Base-by-base conservation (phyloP, 2,329 filamentous ascomycete species). In the Pestalotiopsis sp. region DNA sequence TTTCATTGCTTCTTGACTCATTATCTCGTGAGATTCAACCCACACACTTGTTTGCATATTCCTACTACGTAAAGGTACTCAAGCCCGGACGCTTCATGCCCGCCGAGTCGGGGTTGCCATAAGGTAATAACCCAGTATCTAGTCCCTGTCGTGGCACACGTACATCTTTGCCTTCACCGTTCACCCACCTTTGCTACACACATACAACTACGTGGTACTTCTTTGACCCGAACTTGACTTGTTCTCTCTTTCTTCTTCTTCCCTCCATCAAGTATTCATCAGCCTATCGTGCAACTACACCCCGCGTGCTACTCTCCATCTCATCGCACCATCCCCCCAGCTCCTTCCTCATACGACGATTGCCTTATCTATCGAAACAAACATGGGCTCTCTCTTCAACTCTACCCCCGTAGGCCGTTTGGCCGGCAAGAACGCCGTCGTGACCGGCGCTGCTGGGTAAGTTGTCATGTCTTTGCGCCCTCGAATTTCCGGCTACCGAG, bases 361-460 rank as follows among this genome's bases (percentile, higher is more conserved):
- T 52, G 23, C n/a, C 60, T 20, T 38, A 56, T 23, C 45, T 41
- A 23, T 25, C n/a, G 9, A 58, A 6, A 57, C 64, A 38, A 72
- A 45, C 63, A 79, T 78, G 76, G 73, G 74, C 61, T 75, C 79
- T 66, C 71, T 74, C 66, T 67, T 72, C 68, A 73, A 75, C 45
- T 36, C 31, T 36, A 73, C 71, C 45, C 20, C 20, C 27, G 75
- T 77, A 64, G 87, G 87, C 73, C 87, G 87, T 76, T 82, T 90
- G 27, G 82, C 84, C 52, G 87, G 87, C 80, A 90, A 90, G 81
- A 90, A 89, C 77, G 86, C 87, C 78, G 79, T 97, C 78, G 88
- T 97, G 81, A 97, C 94, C 67, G 94, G 94, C 77, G 94, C 92
- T 73, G 94, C 91, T 76, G 93, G 93, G 93, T 97, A 87, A 81